A percentile compares a stretch with the other conserved stretches of the same genome.
Conservation (phyloP, 2,329 filamentous ascomycete genomes). For the Pezicula carpinea region DNA sequence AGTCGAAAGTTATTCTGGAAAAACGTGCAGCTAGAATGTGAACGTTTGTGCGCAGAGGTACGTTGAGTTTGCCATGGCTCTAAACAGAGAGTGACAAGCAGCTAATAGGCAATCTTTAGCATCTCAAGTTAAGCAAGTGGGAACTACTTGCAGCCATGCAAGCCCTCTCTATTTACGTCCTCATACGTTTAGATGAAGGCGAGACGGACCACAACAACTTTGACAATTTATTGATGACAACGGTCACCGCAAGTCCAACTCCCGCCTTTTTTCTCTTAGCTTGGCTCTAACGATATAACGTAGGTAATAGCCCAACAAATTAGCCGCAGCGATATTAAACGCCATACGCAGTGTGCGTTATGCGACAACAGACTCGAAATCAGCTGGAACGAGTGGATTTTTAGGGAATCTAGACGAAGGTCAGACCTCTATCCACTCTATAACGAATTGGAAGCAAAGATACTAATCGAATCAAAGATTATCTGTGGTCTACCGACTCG, state of each 20-base stretch:
- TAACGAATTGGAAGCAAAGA: background rate
- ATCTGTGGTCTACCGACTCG: conserved; percentile 33
- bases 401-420: conserved; percentile 35
- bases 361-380: conserved; percentile 18
- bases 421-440: conserved; percentile 13
- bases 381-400: conserved; percentile 37
- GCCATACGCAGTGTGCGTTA: conserved; percentile 12
- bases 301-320: conserved; percentile 15
- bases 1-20: conserved; percentile 40
- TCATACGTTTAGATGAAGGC: conserved; percentile 38
- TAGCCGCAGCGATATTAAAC: conserved; percentile 8
- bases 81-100: background rate
- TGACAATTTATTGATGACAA: conserved; percentile 32
- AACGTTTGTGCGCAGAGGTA: conserved; percentile 33
- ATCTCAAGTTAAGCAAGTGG: conserved; percentile 30
- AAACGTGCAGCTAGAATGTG: conserved; percentile 39
- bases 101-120: conserved; percentile 20
- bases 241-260: conserved; percentile 29
- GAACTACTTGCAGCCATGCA: conserved; percentile 38
- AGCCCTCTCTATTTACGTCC: conserved; percentile 38
- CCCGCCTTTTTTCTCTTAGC: conserved; percentile 2
- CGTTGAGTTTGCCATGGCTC: conserved; percentile 10
- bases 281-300: conserved; percentile 6
- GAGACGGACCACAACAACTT: conserved; percentile 38
- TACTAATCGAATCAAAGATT: conserved; percentile 28